A percentile compares a stretch with the other conserved stretches of the same genome.
Evolutionary conservation across 805 yeast genomes (phyloP).

Genomic region (Vanderwaltozyma tropicalis): DNA sequence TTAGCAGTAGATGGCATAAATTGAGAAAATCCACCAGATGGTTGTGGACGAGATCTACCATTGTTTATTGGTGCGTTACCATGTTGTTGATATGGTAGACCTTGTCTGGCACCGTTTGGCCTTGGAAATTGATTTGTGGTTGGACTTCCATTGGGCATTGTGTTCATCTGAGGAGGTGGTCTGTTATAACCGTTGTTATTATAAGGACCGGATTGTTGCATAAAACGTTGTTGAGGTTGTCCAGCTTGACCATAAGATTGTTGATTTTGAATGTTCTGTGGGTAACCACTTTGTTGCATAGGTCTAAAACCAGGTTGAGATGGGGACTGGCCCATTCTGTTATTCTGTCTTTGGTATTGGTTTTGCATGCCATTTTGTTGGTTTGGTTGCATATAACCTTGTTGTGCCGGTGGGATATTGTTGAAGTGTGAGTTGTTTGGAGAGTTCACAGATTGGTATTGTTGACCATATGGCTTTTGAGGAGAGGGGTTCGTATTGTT

Average conservation of each 20-base stretch:
- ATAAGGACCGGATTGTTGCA: constrained; percentile 1
- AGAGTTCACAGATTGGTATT: no score
- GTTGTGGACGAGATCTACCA: constrained; percentile 8
- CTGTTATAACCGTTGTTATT: neutral
- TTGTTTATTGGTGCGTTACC: constrained; percentile 4
- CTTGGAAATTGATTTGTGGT: neutral
- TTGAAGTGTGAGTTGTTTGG: neutral
- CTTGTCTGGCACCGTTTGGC: constrained; percentile 1
- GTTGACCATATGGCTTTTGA: neutral
- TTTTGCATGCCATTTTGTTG: neutral
- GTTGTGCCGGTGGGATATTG: neutral
- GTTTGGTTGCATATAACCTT: neutral
- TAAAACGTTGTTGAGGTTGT: neutral
- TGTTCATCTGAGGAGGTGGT: constrained; percentile 3
- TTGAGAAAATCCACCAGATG: constrained; percentile 25
- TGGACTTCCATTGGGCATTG: constrained; percentile 1
- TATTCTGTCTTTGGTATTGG: neutral
- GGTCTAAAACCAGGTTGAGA: neutral
- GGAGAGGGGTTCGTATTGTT: neutral
- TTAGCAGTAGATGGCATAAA: constrained; percentile 22
- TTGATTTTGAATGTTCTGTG: neutral
- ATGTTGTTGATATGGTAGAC: constrained; percentile 2
- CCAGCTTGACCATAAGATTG: neutral
- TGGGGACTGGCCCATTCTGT: neutral
- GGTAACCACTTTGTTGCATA: constrained; percentile 1